phyloP scores from a whole-genome alignment of 371 early-diverging fungal species.

The Lichtheimia hyalospora region DNA sequence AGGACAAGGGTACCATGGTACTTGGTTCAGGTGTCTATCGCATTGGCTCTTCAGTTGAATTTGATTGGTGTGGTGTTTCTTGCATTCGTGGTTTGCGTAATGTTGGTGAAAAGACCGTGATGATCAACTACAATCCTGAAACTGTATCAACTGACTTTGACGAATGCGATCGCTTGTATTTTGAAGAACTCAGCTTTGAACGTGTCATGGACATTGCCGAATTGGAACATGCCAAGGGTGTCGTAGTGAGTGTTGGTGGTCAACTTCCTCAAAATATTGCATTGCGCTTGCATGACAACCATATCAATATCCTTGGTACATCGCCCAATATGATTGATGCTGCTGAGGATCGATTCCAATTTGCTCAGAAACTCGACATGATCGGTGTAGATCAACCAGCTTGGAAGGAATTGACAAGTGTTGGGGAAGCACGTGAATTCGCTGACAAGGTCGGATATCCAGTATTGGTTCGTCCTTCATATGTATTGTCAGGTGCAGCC shows the following conservation, averaged over 20 bases:
- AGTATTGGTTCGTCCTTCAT: slow-evolving; percentile 93
- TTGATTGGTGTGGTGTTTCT: slow-evolving; percentile 91
- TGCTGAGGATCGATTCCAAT: slow-evolving; percentile 93
- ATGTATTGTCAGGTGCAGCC: slow-evolving; percentile 94
- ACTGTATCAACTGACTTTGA: slow-evolving; percentile 96
- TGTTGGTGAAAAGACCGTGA: slow-evolving; percentile 78
- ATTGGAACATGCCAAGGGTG: slow-evolving; percentile 76
- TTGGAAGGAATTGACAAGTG: slow-evolving; percentile 88
- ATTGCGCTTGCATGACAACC: slow-evolving; percentile 64
- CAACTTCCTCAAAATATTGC: slow-evolving; percentile 95
- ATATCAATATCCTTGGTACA: slow-evolving; percentile 84
- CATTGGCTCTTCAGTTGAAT: slow-evolving; percentile 92
- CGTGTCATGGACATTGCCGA: slow-evolving; percentile 95
- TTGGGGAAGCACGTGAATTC: slow-evolving; percentile 77
- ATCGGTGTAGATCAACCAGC: slow-evolving; percentile 93
- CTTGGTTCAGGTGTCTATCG: slow-evolving; percentile 95
- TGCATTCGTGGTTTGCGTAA: slow-evolving; percentile 78
- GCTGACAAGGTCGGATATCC: slow-evolving; percentile 86
- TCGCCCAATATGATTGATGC: slow-evolving; percentile 86
- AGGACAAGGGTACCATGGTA: slow-evolving; percentile 88
- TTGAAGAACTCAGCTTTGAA: slow-evolving; percentile 88
- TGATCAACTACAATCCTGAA: slow-evolving; percentile 97
- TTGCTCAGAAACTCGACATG: slow-evolving; percentile 82
- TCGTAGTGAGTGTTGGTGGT: slow-evolving; percentile 87
- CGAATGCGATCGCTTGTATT: slow-evolving; percentile 93